A percentile compares a stretch with the other conserved stretches of the same genome.
These are phyloP conservation scores for Coemansia sp. DNA, from an alignment of 192 early-diverging fungal genomes.

Conservation along the genomic window DNA sequence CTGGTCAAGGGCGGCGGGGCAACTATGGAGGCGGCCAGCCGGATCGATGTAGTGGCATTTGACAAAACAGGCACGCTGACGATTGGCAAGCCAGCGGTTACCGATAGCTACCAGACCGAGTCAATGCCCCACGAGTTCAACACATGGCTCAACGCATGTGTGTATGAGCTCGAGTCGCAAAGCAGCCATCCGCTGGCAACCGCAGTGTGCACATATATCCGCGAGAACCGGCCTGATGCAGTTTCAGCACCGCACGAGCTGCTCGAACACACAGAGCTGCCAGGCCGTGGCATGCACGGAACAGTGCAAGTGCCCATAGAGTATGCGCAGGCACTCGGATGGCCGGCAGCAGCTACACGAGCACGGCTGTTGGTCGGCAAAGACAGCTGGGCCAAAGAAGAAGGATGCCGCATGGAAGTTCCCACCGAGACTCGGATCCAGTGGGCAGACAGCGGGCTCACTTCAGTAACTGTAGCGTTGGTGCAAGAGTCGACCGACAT, in stretches of 20 bases:
- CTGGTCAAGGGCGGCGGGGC: conserved; percentile 89
- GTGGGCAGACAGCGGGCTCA: conserved; percentile 63
- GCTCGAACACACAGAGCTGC: conserved; percentile 42
- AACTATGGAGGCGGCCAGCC: conserved; percentile 80
- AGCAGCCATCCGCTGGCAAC: conserved; percentile 89
- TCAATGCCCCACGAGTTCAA: conserved; percentile 33
- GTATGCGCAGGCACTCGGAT: conserved; percentile 21
- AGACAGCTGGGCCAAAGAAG: conserved; percentile 60
- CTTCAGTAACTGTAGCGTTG: conserved; percentile 53
- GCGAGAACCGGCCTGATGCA: conserved; percentile 34
- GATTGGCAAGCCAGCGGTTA: conserved; percentile 67
- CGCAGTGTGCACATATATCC: conserved; percentile 63
- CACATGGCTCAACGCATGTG: conserved; percentile 46
- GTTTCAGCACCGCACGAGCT: conserved; percentile 8
- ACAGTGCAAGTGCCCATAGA: conserved; percentile 26
- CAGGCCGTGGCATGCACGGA: conserved; percentile 46
- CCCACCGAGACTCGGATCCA: conserved; percentile 42
- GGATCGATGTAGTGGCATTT: conserved; percentile 86
- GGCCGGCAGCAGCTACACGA: conserved; percentile 14
- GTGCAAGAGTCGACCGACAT: conserved; percentile 52
- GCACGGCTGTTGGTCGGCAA: conserved; percentile 68
- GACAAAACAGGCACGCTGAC: conserved; percentile 99
- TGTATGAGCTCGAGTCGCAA: conserved; percentile 71
- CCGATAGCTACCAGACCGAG: conserved; percentile 33
- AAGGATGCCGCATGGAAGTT: conserved; percentile 54